phyloP scores from a whole-genome alignment of 208 protist species.

The Crithidia brevicula region DNA sequence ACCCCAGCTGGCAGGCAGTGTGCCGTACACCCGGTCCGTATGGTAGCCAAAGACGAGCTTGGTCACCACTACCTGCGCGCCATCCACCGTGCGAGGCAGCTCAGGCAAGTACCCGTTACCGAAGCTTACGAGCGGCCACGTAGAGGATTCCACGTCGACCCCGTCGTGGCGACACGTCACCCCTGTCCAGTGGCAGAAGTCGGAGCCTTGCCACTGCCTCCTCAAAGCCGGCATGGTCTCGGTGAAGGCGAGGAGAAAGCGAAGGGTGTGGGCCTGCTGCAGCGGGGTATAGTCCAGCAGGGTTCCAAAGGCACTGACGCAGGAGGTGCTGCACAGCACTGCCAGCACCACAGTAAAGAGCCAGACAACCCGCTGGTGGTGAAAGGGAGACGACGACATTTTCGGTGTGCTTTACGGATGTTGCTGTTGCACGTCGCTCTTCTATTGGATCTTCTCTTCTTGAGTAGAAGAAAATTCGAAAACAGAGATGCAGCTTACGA shows the following conservation, averaged over 20 bases:
- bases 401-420: not conserved
- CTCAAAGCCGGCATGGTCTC: not conserved
- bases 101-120: not conserved
- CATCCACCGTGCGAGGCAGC: not conserved
- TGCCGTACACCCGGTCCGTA: not conserved
- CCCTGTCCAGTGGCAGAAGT: slow-evolving; percentile 2
- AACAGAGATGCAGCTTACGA: too few relatives aligned
- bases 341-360: not conserved
- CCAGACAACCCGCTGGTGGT: not conserved
- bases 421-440: not conserved
- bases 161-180: not conserved
- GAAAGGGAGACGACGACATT: not conserved
- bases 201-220: not conserved
- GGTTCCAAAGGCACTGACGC: not conserved
- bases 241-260: not conserved
- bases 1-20: slow-evolving; percentile 1
- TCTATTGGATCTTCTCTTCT: not conserved
- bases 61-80: not conserved
- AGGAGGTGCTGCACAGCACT: not conserved
- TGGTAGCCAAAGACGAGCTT: not conserved
- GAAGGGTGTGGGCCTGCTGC: not conserved
- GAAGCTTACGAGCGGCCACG: not conserved
- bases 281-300: not conserved
- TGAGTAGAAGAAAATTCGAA: too few relatives aligned
- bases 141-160: not conserved